Evolutionary conservation across 306 rosid genomes (phyloP), one percentile per base, ranked within the genome.

Genomic region (Quercus robur): DNA sequence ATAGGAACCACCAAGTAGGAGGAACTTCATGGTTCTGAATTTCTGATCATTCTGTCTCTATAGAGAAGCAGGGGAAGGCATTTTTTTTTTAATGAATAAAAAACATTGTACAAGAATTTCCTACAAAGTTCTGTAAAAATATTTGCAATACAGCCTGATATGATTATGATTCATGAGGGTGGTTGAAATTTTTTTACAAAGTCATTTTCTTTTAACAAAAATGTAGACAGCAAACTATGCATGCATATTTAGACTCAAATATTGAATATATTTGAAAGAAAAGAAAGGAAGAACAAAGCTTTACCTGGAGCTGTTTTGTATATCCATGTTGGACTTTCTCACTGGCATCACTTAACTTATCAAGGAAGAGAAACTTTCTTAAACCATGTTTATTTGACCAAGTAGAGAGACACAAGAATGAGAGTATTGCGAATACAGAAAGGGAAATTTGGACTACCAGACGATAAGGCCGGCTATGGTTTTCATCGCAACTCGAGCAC

Each of bases 401-500:
- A 0, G 30, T 21, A 25, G 90, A 86, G 76, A 95, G 90, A 71
- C 77, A 81, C 13, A 86, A 0, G 84, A 93, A 95, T 1, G 99
- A 91, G 19, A 91, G 72, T 3, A 81, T 63, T 0, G 97, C 91
- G 10, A 85, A 86, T 1, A 85, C 54, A 14, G 99, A 80, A 2
- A 95, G 89, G 23, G 94, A 90, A 4, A 84, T 56, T 82, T 95
- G 97, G 1, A 89, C 97, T 1, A 88, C 92, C 1, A 86, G 28
- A 67, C 90, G 96, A 56, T 91, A 95, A 15, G 99, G 99, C 28
- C 98, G 83, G 59, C 73, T 70, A 13, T 93, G 94, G 79, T 93
- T 86, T 13, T 67, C 85, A 5, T 95, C 97, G 71, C 99, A 95
- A 80, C 70, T 78, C 0, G 89, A 44, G 79, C 99, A 95, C 17